A percentile compares a stretch with the other conserved stretches of the same genome.
These are phyloP conservation scores for Penicillium vulpinum DNA, from an alignment of 2,329 filamentous ascomycete species.

Conservation along the genomic window DNA sequence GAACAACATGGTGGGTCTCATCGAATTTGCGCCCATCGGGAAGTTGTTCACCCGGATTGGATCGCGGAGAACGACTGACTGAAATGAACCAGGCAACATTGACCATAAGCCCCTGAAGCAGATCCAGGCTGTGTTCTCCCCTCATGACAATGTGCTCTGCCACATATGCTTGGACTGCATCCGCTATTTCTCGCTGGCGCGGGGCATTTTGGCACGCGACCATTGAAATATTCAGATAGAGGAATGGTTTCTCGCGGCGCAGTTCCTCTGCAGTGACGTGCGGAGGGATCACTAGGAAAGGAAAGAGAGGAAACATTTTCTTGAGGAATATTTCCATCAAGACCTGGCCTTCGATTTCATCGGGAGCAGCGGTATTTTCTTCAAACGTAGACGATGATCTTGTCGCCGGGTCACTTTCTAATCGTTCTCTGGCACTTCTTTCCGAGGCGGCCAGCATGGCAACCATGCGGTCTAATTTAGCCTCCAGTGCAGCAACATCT, in stretches of 20 bases:
- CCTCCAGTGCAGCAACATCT: constrained; percentile 27
- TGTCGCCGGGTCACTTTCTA: constrained; percentile 5
- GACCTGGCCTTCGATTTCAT: constrained; percentile 10
- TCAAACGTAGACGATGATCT: constrained; percentile 1
- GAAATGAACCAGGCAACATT: constrained; percentile 48
- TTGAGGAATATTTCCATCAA: constrained; percentile 15
- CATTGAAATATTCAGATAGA: constrained; percentile 23
- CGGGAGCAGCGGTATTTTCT: neutral
- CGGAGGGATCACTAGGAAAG: constrained; percentile 26
- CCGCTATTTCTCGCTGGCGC: constrained; percentile 16
- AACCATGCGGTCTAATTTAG: constrained; percentile 30
- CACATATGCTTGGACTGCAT: constrained; percentile 33
- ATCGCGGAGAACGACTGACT: constrained; percentile 1
- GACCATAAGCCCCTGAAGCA: constrained; percentile 51
- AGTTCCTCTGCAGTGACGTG: constrained; percentile 19
- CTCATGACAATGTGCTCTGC: constrained; percentile 46
- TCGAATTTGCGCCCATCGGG: neutral
- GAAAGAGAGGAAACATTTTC: constrained; percentile 26
- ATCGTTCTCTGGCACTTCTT: neutral
- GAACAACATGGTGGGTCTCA: constrained; percentile 8
- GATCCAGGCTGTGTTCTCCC: constrained; percentile 45
- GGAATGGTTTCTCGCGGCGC: constrained; percentile 23
- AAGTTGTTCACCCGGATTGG: neutral
- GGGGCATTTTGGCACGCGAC: constrained; percentile 16
- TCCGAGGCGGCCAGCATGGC: constrained; percentile 24